Conservation (phyloP, 2,329 filamentous ascomycete genomes). For the Byssothecium circinans region DNA sequence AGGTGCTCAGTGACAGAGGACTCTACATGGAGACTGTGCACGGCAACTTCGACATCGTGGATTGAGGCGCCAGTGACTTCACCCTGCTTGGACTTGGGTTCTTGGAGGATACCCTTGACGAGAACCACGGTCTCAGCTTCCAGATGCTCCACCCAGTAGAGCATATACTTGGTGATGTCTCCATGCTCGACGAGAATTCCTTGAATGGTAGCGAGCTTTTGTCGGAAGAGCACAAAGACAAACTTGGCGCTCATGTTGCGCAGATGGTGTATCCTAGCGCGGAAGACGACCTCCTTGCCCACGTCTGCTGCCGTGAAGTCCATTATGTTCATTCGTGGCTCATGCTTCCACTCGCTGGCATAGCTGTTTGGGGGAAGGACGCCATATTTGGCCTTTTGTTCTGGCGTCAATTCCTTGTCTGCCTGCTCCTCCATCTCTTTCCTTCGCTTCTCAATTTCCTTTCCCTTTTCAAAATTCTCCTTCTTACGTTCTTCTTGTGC, state of each 20-base stretch:
- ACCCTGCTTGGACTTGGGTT: conserved; percentile 65
- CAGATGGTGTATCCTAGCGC: conserved; percentile 74
- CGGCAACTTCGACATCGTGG: conserved; percentile 73
- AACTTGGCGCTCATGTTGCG: conserved; percentile 79
- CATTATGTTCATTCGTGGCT: conserved; percentile 54
- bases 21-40: conserved; percentile 67
- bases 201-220: conserved; percentile 81
- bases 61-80: conserved; percentile 75
- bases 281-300: conserved; percentile 66
- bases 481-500: conserved; percentile 50
- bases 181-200: conserved; percentile 71
- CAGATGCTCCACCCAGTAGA: conserved; percentile 85
- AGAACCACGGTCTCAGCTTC: conserved; percentile 77
- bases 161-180: conserved; percentile 70
- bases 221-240: conserved; percentile 83
- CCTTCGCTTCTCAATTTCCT: conserved; percentile 51
- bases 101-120: conserved; percentile 72
- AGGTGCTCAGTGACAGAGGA: conserved; percentile 63
- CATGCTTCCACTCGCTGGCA: conserved; percentile 53
- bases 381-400: conserved; percentile 62
- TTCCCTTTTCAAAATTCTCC: conserved; percentile 48
- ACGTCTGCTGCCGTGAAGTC: conserved; percentile 55
- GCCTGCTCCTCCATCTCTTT: conserved; percentile 53
- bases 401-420: conserved; percentile 57
- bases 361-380: conserved; percentile 61